Conservation (phyloP, 768 basidiomycete species). For the Postia placenta region DNA sequence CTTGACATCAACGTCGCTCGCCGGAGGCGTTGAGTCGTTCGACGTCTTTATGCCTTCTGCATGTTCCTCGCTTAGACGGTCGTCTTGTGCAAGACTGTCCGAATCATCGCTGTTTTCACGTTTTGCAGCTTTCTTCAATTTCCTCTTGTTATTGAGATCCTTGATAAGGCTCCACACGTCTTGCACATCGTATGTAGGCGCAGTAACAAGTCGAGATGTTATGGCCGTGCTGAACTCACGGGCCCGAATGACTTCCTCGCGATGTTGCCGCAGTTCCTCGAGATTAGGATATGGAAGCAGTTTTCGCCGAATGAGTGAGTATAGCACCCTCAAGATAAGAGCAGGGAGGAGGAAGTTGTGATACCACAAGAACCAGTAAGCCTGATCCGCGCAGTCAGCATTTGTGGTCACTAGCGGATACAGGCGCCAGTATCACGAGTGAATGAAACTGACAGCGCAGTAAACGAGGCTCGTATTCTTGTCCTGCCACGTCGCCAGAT, state of each 20-base stretch:
- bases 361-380: conserved; percentile 63
- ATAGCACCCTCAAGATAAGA: conserved; percentile 41
- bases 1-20: conserved; percentile 36
- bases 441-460: conserved; percentile 40
- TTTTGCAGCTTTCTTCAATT: conserved; percentile 23
- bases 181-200: conserved; percentile 39
- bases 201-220: conserved; percentile 37
- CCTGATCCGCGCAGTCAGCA: conserved; percentile 26
- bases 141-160: conserved; percentile 33
- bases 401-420: background rate
- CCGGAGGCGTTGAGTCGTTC: conserved; percentile 15
- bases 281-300: conserved; percentile 51
- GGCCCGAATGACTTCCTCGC: conserved; percentile 42
- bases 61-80: conserved; percentile 1
- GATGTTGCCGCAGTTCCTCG: conserved; percentile 46
- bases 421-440: too few relatives aligned
- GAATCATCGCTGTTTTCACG: conserved; percentile 8
- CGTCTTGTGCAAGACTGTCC: conserved; percentile 4
- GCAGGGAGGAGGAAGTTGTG: conserved; percentile 49
- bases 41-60: background rate
- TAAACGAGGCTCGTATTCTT: conserved; percentile 37
- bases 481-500: conserved; percentile 54
- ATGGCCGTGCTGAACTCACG: conserved; percentile 46
- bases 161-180: conserved; percentile 52
- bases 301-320: conserved; percentile 41